Evolutionary conservation across 2,329 filamentous ascomycete genomes (phyloP).

Genomic region (Bipolaris gigantea): DNA sequence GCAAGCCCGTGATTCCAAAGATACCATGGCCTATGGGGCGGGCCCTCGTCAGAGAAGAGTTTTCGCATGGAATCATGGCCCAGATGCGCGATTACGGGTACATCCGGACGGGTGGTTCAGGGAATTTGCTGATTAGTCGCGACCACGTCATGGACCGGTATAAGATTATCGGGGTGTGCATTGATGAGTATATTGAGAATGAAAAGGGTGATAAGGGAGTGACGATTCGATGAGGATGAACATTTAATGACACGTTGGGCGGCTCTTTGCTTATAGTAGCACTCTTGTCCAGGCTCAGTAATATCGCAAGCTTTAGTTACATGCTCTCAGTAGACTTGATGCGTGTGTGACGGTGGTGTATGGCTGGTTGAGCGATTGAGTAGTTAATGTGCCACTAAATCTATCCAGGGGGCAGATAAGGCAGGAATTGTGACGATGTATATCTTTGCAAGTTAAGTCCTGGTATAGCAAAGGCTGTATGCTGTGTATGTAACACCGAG

Average conservation of each 20-base stretch:
- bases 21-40: conserved; percentile 10
- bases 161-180: conserved; percentile 7
- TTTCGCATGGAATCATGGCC: conserved; percentile 23
- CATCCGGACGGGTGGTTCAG: conserved; percentile 10
- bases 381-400: conserved; percentile 47
- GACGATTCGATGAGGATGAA: neutral
- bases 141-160: conserved; percentile 5
- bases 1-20: neutral
- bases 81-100: conserved; percentile 18
- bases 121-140: conserved; percentile 14
- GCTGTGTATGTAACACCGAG: neutral
- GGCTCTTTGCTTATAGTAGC: too few species aligned
- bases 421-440: conserved; percentile 8
- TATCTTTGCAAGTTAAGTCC: too few species aligned
- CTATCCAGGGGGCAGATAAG: conserved; percentile 26
- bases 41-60: conserved; percentile 31
- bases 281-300: too few species aligned
- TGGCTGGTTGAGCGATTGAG: conserved; percentile 53
- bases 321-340: conserved; percentile 46
- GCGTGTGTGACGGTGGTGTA: conserved; percentile 57
- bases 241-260: too few species aligned
- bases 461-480: too few species aligned
- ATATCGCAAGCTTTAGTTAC: too few species aligned
- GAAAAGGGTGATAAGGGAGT: neutral
- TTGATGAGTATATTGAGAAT: conserved; percentile 7